Percentiles rank a stretch among this genome's conserved stretches.
Conservation (phyloP, 257 asterid genomes). For the Solanum etuberosum region DNA sequence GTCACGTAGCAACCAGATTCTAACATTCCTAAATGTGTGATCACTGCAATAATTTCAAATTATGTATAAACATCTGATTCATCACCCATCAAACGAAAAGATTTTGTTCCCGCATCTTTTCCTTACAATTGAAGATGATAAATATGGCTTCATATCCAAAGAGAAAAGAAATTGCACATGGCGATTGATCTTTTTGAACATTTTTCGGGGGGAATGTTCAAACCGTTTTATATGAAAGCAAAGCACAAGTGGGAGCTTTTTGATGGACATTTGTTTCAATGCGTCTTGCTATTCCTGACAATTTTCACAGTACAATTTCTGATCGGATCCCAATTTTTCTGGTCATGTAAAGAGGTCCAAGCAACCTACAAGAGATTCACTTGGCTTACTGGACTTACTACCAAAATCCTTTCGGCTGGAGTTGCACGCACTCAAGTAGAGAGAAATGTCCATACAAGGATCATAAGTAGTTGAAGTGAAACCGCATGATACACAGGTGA, state of each 20-base stretch:
- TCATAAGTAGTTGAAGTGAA: slow-evolving; percentile 74
- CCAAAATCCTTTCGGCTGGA: neutral
- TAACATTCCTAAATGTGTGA: slow-evolving; percentile 68
- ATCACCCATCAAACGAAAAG: slow-evolving; percentile 36
- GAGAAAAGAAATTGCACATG: slow-evolving; percentile 72
- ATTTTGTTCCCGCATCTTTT: slow-evolving; percentile 60
- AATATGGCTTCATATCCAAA: slow-evolving; percentile 68
- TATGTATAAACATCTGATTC: slow-evolving; percentile 44
- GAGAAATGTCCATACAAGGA: slow-evolving; percentile 77
- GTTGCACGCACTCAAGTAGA: slow-evolving; percentile 38
- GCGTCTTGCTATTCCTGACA: slow-evolving; percentile 71
- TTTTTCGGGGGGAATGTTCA: slow-evolving; percentile 64
- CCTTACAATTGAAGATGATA: slow-evolving; percentile 69
- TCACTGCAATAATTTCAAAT: slow-evolving; percentile 77
- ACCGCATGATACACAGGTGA: slow-evolving; percentile 76
- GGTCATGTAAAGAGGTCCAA: slow-evolving; percentile 81
- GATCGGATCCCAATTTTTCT: slow-evolving; percentile 75
- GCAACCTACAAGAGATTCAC: slow-evolving; percentile 57
- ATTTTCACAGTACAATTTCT: slow-evolving; percentile 71
- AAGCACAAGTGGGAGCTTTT: slow-evolving; percentile 75
- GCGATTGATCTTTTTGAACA: slow-evolving; percentile 64
- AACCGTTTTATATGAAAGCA: slow-evolving; percentile 81
- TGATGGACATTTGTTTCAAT: slow-evolving; percentile 77
- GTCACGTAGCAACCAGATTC: slow-evolving; percentile 67
- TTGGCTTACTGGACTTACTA: slow-evolving; percentile 30